Base-by-base conservation (phyloP, 169 alveolate species). In the Plasmodium vivax region DNA sequence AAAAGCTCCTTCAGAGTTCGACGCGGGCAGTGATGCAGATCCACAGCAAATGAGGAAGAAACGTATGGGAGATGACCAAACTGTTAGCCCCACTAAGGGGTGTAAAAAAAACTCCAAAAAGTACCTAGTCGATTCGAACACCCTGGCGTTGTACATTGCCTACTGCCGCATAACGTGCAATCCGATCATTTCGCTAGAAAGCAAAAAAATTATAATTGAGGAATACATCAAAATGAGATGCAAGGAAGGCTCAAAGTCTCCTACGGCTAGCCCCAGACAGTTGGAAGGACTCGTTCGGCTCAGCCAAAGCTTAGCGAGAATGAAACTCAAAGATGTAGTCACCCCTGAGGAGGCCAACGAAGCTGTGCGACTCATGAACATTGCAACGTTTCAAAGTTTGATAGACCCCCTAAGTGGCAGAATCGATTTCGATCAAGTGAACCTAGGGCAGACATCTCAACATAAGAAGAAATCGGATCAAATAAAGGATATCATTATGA, bases 351-450 rank as follows among this genome's bases (percentile, higher is more conserved):
- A 99, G 95, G 99, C 99, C 2, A 98, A 97, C 36, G 99, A 99
- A 96, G 99, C 99, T 0, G 98, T 98, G 12, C 95, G 99, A 71
- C 96, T 99, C 68, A 98, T 99, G 98, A 98, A 98, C 96, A 99
- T 98, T 34, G 99, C 99, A 32, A 99, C 99, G 36, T 99, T 99
- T 96, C 99, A 98, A 93, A 99, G 99, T 27, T 99, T 99, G n/a
- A 98, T 99, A 43, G 99, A 99, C 90, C 99, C 99, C 1, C 95
- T 97, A 16, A 99, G 99, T 62, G 99, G 99, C 12, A 96, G 97
- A 77, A 98, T 98, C 38, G 99, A 99, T 95, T 98, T 98, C 98
- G 99, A 98, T 93, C 98, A 98, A 91, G 94, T 99, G 32, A 96
- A 98, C 36, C 98, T 99, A 71, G 99, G 99, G 32, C 97, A 95